A percentile compares a stretch with the other conserved stretches of the same genome.
phyloP scores from a whole-genome alignment of 1,139 yeast species.

The Martiniozyma asiatica region DNA sequence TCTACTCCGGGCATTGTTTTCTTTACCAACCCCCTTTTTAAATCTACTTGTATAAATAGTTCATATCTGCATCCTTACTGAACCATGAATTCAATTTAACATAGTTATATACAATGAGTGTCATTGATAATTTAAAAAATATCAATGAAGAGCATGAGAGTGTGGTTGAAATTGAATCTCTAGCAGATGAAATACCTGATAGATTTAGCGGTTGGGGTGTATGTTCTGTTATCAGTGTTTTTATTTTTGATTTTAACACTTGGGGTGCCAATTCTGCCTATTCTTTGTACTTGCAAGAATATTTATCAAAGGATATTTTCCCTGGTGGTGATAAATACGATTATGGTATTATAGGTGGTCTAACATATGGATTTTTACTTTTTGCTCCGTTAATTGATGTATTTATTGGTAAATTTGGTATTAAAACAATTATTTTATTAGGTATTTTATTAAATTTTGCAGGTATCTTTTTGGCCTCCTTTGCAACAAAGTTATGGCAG shows the following conservation, averaged over 20 bases:
- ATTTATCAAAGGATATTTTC: constrained; percentile 31
- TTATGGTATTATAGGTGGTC: constrained; percentile 49
- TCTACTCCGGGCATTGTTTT: no score
- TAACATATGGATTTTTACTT: constrained; percentile 37
- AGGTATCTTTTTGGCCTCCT: constrained; percentile 44
- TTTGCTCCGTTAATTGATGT: constrained; percentile 34
- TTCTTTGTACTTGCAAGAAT: constrained; percentile 45
- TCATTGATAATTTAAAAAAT: no score
- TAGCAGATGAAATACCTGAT: constrained; percentile 20
- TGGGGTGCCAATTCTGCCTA: constrained; percentile 57
- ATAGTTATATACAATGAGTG: no score
- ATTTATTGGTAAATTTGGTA: constrained; percentile 27
- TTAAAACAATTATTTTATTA: constrained; percentile 23
- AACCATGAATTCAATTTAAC: no score
- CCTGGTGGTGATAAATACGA: constrained; percentile 39
- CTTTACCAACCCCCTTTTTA: no score
- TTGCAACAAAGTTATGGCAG: constrained; percentile 37
- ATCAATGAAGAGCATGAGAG: no score
- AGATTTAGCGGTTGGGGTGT: constrained; percentile 34
- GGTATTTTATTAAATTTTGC: constrained; percentile 39
- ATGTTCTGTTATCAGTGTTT: constrained; percentile 30
- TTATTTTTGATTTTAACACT: constrained; percentile 30
- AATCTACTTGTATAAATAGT: no score
- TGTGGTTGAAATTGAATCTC: no score
- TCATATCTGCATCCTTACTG: no score